Percentiles rank a stretch among this genome's conserved stretches.
Evolutionary conservation across 345 rosid species (phyloP).

Genomic region (Citrus inodora): DNA sequence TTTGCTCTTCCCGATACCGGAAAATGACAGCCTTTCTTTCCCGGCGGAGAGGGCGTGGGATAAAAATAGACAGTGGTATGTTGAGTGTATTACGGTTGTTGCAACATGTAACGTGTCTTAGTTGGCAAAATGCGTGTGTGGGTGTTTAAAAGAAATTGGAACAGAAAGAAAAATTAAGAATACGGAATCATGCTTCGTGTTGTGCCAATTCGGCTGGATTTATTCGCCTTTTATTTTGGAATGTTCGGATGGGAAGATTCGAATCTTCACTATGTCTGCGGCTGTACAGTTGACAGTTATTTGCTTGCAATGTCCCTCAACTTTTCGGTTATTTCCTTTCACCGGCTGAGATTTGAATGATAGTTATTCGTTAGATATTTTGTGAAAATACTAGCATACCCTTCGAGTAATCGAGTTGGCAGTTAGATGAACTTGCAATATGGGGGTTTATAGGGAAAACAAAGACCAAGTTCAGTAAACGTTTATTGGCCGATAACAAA

Average conservation of each 20-base stretch:
- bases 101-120: background rate
- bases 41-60: slow-evolving; percentile 13
- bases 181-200: slow-evolving; percentile 11
- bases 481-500: too few species aligned
- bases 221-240: slow-evolving; percentile 51
- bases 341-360: background rate
- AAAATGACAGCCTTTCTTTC: slow-evolving; percentile 8
- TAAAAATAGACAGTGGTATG: background rate
- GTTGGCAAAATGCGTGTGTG: slow-evolving; percentile 25
- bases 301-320: background rate
- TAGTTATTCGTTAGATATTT: background rate
- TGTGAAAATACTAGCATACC: background rate
- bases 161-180: background rate
- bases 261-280: slow-evolving; percentile 37
- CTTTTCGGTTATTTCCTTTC: background rate
- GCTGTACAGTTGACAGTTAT: background rate
- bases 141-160: background rate
- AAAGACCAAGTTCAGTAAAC: too few species aligned
- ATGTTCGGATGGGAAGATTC: slow-evolving; percentile 66
- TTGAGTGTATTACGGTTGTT: slow-evolving; percentile 13
- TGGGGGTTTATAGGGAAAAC: too few species aligned
- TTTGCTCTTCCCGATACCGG: slow-evolving; percentile 33
- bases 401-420: too few species aligned
- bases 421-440: too few species aligned
- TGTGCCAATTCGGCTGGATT: slow-evolving; percentile 4